Percentiles rank a stretch among this genome's conserved stretches.
phyloP scores from a whole-genome alignment of 257 asterid genomes.

The Solanum chilense region DNA sequence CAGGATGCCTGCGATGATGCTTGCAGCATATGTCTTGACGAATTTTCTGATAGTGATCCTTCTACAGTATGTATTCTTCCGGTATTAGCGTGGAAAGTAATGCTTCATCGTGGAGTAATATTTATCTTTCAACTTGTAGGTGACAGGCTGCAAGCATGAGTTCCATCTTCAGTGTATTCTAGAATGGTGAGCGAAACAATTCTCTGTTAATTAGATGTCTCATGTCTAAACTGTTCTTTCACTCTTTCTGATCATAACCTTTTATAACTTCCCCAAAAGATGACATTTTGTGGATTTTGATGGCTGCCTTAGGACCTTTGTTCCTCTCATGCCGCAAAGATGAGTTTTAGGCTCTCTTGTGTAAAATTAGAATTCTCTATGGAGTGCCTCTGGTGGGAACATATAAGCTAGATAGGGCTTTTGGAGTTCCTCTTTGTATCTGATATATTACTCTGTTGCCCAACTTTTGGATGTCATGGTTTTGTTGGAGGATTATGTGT shows the following conservation, averaged over 20 bases:
- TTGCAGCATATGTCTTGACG: conserved; percentile 95
- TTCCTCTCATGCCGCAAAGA: not conserved
- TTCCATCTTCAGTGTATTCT: conserved; percentile 89
- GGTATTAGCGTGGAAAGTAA: not conserved
- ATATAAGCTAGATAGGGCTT: not conserved
- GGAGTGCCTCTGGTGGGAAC: not conserved
- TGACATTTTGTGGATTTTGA: not conserved
- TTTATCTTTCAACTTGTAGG: conserved; percentile 23
- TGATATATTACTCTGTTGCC: not conserved
- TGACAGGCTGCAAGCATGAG: conserved; percentile 87
- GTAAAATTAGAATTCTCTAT: not conserved
- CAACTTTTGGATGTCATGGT: not conserved
- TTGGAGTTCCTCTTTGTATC: not conserved
- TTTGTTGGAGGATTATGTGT: not conserved
- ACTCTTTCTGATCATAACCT: not conserved
- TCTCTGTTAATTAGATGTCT: not conserved
- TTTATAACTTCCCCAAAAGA: not conserved
- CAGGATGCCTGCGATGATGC: conserved; percentile 89
- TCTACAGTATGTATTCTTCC: conserved; percentile 39
- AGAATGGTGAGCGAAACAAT: conserved; percentile 43
- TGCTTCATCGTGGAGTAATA: not conserved
- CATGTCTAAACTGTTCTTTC: not conserved
- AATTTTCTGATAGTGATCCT: conserved; percentile 67
- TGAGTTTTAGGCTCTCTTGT: not conserved
- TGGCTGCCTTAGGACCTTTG: not conserved